phyloP scores from a whole-genome alignment of 176 grass and related monocot genomes.

The Raddia distichophylla region DNA sequence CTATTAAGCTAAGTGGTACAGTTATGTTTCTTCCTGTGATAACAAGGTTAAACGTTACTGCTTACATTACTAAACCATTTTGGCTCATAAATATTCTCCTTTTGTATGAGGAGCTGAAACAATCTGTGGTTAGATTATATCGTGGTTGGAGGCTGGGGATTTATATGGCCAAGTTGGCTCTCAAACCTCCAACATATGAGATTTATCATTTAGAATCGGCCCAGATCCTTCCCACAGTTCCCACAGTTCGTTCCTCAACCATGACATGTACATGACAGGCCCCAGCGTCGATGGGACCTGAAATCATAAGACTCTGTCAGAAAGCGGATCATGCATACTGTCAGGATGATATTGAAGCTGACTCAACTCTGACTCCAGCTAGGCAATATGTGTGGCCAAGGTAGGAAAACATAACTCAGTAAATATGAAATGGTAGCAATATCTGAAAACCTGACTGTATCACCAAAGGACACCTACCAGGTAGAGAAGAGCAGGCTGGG shows the following conservation, averaged over 20 bases:
- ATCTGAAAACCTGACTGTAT: constrained; percentile 16
- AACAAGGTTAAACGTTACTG: background rate
- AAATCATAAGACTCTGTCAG: constrained; percentile 32
- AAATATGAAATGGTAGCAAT: background rate
- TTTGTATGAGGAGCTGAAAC: constrained; percentile 6
- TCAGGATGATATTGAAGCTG: background rate
- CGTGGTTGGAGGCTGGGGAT: background rate
- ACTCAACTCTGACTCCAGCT: background rate
- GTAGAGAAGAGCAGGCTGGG: constrained; percentile 97
- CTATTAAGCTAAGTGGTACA: constrained; percentile 32
- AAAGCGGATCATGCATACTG: background rate
- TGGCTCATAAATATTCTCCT: constrained; percentile 46
- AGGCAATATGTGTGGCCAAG: background rate
- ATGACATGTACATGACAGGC: constrained; percentile 84
- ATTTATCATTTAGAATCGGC: constrained; percentile 65
- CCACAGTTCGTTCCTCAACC: constrained; percentile 81
- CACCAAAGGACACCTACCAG: constrained; percentile 60
- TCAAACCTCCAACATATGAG: constrained; percentile 79
- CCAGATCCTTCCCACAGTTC: constrained; percentile 86
- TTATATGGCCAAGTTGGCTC: constrained; percentile 12
- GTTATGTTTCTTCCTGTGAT: constrained; percentile 38
- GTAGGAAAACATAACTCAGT: constrained; percentile 15
- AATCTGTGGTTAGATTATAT: constrained; percentile 41
- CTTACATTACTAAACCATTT: constrained; percentile 36
- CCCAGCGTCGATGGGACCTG: constrained; percentile 92